Base-by-base conservation (phyloP, 768 basidiomycete species). In the Mycena vitilis region DNA sequence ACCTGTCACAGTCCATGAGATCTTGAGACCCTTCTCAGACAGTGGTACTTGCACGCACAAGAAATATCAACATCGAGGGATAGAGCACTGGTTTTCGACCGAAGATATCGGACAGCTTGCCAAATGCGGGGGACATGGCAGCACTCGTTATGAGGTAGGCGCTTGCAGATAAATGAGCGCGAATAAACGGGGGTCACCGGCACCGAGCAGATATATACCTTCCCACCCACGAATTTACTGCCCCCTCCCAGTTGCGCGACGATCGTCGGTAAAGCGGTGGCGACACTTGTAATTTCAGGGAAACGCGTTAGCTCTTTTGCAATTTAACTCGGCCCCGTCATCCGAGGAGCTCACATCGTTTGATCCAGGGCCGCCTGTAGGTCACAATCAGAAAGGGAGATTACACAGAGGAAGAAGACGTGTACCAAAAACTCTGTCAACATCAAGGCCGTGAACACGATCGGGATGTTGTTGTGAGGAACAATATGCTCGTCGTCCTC, bases 231-330 rank as follows among this genome's bases (percentile, higher is more conserved):
- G 89, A 87, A 62, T 93, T 81, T 81, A 20, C 77, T 83, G 9
- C 88, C 89, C 30, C 88, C 91, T 53, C 89, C 87, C 0, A 93
- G 83, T 22, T 90, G 75, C 20, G 73, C 76, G 18, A 91, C 89
- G 49, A 94, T 93, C 0, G 90, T 91, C 4, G 92, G 91, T 37
- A 93, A 78, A 30, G 92, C 91, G 8, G 91, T 92, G 15, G 90
- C 87, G 11, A 92, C 87, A 65, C 90, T 89, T 30, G 1, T 4
- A n/a, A 52, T 44, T 51, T 42, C 40, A 9, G 40, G 40, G 10
- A 20, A 23, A 4, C 25, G 55, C 15, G 36, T 60, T 37, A 67
- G 22, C 15, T 45, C 18, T 7, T 22, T 16, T 30, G n/a, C n/a
- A n/a, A n/a, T n/a, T 10, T 42, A n/a, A 16, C 16, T 36, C 15